Conservation (phyloP, 164 flowering plant genomes). For the Buxus sempervirens region DNA sequence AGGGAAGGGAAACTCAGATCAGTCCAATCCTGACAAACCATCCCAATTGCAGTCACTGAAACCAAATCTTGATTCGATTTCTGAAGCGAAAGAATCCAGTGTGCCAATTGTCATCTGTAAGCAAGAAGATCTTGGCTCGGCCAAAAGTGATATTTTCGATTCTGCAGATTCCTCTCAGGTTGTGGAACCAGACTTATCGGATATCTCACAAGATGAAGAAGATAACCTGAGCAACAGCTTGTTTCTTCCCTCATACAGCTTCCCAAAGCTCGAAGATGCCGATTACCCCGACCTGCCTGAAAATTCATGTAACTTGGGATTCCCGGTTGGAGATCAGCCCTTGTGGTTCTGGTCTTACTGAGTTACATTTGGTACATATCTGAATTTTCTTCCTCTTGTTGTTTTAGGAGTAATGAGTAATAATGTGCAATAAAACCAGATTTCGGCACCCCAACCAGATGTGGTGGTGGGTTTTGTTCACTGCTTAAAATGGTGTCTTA, state of each 20-base stretch:
- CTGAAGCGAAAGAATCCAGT: conserved; percentile 29
- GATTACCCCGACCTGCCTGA: conserved; percentile 36
- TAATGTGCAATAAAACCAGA: conserved; percentile 1
- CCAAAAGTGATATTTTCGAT: conserved; percentile 52
- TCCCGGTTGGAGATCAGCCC: conserved; percentile 55
- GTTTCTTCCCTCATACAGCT: conserved; percentile 29
- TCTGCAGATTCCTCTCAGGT: conserved; percentile 50
- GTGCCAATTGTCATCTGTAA: conserved; percentile 32
- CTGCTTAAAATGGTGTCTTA: neutral
- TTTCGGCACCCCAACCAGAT: conserved; percentile 12
- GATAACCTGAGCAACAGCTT: conserved; percentile 37
- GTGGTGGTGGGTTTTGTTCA: conserved; percentile 13
- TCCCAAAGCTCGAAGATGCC: conserved; percentile 48
- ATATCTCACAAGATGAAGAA: conserved; percentile 56
- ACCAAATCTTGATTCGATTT: conserved; percentile 18
- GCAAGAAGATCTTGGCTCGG: conserved; percentile 51
- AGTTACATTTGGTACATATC: conserved; percentile 1
- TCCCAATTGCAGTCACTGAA: conserved; percentile 21
- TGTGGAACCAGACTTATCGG: conserved; percentile 46
- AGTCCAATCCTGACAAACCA: conserved; percentile 16
- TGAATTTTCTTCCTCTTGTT: neutral
- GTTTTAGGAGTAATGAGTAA: neutral
- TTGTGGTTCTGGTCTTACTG: conserved; percentile 58
- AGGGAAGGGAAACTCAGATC: conserved; percentile 26
- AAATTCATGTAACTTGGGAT: conserved; percentile 43